Evolutionary conservation across 2,329 filamentous ascomycete species (phyloP).

Genomic region (Talaromyces sp.): DNA sequence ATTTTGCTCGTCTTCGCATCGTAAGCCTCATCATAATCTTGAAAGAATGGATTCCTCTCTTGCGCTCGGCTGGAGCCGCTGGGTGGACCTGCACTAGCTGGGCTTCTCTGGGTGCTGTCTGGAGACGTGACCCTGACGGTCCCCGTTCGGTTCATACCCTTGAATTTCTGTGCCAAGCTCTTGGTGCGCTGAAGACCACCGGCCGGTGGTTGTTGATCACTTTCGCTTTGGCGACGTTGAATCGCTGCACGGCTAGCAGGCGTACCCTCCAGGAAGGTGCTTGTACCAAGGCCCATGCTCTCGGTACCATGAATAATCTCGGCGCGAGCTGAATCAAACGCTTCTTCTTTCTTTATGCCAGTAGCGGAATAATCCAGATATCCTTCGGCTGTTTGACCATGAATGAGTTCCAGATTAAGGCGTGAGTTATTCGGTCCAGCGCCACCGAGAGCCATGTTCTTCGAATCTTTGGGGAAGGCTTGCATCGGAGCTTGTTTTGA

Average conservation of each 20-base stretch:
- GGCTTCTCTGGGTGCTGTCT: conserved; percentile 44
- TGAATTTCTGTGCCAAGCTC: conserved; percentile 87
- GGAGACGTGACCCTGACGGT: conserved; percentile 60
- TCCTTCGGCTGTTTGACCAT: conserved; percentile 81
- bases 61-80: conserved; percentile 37
- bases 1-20: conserved; percentile 63
- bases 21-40: conserved; percentile 70
- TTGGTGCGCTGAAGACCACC: conserved; percentile 82
- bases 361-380: conserved; percentile 73
- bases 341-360: conserved; percentile 37
- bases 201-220: conserved; percentile 48
- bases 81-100: conserved; percentile 31
- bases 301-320: conserved; percentile 81
- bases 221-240: conserved; percentile 70
- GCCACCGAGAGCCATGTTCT: conserved; percentile 89
- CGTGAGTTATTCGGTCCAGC: conserved; percentile 77
- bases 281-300: conserved; percentile 81
- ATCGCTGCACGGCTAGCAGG: conserved; percentile 81
- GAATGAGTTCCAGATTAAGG: conserved; percentile 82
- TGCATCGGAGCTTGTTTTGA: conserved; percentile 88
- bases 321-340: conserved; percentile 67
- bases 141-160: conserved; percentile 69
- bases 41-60: conserved; percentile 76
- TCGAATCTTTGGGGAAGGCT: conserved; percentile 87
- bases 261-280: conserved; percentile 91